phyloP scores from a whole-genome alignment of 805 yeast genomes.

The Candida jianshihensis region DNA sequence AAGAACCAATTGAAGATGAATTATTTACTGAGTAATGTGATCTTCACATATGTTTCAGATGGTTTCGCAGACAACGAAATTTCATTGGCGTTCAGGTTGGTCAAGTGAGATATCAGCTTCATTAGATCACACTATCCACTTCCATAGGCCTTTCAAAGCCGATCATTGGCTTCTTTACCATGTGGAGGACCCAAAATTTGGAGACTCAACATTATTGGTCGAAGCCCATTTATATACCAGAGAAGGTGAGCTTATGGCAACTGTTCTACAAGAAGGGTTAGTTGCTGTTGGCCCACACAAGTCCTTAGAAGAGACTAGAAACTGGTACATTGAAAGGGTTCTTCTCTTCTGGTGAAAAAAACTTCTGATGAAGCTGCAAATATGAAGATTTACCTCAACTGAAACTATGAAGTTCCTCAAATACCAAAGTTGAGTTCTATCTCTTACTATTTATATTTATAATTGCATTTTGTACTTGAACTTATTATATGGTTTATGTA shows the following conservation, averaged over 20 bases:
- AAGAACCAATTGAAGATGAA: conserved; percentile 5
- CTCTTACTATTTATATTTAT: too few species aligned
- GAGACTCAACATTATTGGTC: conserved; percentile 43
- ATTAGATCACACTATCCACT: conserved; percentile 55
- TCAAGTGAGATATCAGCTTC: conserved; percentile 45
- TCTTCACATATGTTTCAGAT: conserved; percentile 49
- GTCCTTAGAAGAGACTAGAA: background rate
- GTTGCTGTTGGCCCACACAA: conserved; percentile 9
- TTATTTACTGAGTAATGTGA: conserved; percentile 43
- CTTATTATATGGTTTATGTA: background rate
- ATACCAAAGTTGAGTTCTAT: too few species aligned
- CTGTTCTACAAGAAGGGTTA: conserved; percentile 59
- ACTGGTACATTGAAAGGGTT: background rate
- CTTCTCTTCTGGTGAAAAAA: too few species aligned
- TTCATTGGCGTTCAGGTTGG: conserved; percentile 35
- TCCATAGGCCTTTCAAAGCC: conserved; percentile 43
- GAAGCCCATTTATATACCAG: conserved; percentile 45
- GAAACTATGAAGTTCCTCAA: background rate
- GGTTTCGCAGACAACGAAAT: conserved; percentile 43
- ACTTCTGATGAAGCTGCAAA: background rate
- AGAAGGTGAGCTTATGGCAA: conserved; percentile 45
- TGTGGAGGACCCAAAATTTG: conserved; percentile 37
- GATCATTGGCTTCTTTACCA: conserved; percentile 45
- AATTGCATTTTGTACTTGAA: background rate
- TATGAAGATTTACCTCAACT: background rate